Conservation (phyloP, 2,329 filamentous ascomycete species). For the Neocucurbitaria cava region DNA sequence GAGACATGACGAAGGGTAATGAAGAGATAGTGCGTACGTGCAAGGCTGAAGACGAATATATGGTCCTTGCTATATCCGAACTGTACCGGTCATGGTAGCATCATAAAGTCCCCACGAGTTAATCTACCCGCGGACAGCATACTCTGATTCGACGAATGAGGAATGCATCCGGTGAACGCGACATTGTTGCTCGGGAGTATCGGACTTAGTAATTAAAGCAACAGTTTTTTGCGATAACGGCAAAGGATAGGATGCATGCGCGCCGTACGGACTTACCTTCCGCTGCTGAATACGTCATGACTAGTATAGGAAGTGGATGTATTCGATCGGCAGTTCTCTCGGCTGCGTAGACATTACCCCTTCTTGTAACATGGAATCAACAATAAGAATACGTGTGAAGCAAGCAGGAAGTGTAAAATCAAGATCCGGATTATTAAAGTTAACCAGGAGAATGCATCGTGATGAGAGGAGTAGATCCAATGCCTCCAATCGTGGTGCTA, state of each 20-base stretch:
- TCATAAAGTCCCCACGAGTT: not conserved
- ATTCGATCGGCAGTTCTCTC: not conserved
- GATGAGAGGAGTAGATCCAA: too few species aligned
- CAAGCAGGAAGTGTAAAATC: too few species aligned
- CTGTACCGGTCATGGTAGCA: not conserved
- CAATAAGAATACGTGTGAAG: too few species aligned
- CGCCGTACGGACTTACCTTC: not conserved
- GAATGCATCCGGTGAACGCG: not conserved
- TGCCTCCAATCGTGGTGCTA: too few species aligned
- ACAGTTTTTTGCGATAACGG: too few species aligned
- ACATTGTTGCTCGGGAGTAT: not conserved
- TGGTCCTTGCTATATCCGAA: not conserved
- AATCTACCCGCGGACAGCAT: too few species aligned
- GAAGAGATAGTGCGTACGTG: not conserved
- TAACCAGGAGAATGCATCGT: too few species aligned
- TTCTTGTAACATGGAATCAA: too few species aligned
- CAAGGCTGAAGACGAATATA: not conserved
- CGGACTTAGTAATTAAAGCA: not conserved
- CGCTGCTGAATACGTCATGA: not conserved
- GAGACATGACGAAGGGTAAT: constrained; percentile 46
- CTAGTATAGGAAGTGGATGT: not conserved
- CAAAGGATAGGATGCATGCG: too few species aligned
- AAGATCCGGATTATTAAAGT: too few species aligned
- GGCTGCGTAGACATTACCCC: not conserved
- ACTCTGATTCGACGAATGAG: too few species aligned